A percentile compares a stretch with the other conserved stretches of the same genome.
These are phyloP conservation scores for Cryptococcus maquisensis DNA, from an alignment of 1,284 basidiomycete genomes.

Conservation along the genomic window DNA sequence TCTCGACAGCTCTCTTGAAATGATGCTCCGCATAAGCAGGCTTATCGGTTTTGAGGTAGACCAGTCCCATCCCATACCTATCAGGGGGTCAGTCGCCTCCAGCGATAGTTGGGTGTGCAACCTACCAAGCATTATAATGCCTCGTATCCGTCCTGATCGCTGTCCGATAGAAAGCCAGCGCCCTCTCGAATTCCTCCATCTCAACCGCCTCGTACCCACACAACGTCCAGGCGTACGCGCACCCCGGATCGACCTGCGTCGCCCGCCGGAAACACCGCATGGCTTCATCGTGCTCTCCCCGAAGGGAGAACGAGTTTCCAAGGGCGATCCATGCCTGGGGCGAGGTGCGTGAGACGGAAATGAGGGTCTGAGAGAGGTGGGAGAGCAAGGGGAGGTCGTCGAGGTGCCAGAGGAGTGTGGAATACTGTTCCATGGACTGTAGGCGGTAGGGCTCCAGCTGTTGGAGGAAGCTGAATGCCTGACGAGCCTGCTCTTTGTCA, in stretches of 20 bases:
- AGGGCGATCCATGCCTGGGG: slow-evolving; percentile 92
- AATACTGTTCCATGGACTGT: slow-evolving; percentile 88
- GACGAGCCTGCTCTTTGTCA: slow-evolving; percentile 60
- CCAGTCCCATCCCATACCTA: slow-evolving; percentile 95
- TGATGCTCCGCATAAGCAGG: slow-evolving; percentile 87
- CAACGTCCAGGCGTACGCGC: slow-evolving; percentile 87
- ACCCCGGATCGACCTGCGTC: slow-evolving; percentile 71
- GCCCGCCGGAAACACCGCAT: slow-evolving; percentile 87
- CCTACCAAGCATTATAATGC: slow-evolving; percentile 92
- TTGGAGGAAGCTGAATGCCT: slow-evolving; percentile 75
- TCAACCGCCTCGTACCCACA: slow-evolving; percentile 86
- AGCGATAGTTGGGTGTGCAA: neutral
- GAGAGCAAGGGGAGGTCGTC: slow-evolving; percentile 75
- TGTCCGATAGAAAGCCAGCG: slow-evolving; percentile 80
- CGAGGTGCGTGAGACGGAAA: slow-evolving; percentile 71
- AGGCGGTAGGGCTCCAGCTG: slow-evolving; percentile 77
- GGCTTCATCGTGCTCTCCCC: slow-evolving; percentile 85
- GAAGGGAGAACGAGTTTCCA: slow-evolving; percentile 85
- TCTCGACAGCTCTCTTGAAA: slow-evolving; percentile 79
- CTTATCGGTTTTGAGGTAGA: slow-evolving; percentile 87
- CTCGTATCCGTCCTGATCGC: slow-evolving; percentile 80
- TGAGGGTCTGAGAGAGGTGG: slow-evolving; percentile 81
- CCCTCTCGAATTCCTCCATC: slow-evolving; percentile 86
- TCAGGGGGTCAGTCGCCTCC: neutral
- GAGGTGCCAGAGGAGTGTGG: slow-evolving; percentile 89